Base-by-base conservation (phyloP, 805 yeast genomes). In the Yarrowia sp. region DNA sequence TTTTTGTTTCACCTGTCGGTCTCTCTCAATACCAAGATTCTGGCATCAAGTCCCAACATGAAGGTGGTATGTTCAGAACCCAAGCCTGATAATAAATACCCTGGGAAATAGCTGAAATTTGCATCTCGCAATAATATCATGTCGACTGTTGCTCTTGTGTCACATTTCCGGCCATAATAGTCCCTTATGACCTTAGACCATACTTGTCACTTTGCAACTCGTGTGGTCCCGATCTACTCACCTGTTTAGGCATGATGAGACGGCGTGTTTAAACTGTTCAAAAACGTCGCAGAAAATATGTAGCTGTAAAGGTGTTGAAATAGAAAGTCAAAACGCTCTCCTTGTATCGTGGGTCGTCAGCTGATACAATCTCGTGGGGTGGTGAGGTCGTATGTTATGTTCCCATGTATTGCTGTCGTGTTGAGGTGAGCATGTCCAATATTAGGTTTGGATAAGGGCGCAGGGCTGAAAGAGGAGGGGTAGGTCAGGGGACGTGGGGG, bases 381-480 rank as follows among this genome's bases (percentile, higher is more conserved):
- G 51, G n/a, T 17, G 38, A 30, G 26, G 54, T 33, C n/a, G 41
- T 51, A 51, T 33, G 58, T 51, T 51, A 22, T 51, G 58, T 33
- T 48, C 22, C 41, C 30, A 33, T 51, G 58, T 51, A 33, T 54
- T 54, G 61, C 61, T 54, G 61, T 36, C 46, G 46, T 54, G 61
- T 54, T 38, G 61, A 54, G 46, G 26, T 33, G 46, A 54, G 46
- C 61, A 54, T 54, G 61, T 38, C 44, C 22, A 28, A 22, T 26
- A 36, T 54, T 24, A 46, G 38, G 61, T 54, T 54, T 54, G 61
- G 61, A 54, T 54, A 54, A 54, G 61, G 43, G 59, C 61, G 61
- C 46, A 38, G 44, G 61, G 61, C 58, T 51, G 58, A 51, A n/a
- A 48, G 38, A 10, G 35, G 54, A 48, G 36, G 24, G 54, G 52